Evolutionary conservation across 805 yeast genomes (phyloP).

Genomic region (Candida lessepsii): DNA sequence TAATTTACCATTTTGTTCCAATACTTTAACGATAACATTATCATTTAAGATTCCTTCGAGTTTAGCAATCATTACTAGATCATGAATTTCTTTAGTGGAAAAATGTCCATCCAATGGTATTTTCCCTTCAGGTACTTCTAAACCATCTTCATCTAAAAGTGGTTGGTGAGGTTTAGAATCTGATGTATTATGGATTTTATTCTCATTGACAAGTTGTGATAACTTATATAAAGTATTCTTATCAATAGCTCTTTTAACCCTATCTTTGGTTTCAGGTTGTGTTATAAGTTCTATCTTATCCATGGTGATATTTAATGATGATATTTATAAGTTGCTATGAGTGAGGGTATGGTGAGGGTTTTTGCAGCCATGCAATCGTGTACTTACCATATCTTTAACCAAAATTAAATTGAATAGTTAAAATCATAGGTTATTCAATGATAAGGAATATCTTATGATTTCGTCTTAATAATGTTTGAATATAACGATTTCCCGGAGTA

Average conservation of each 20-base stretch:
- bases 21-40: slow-evolving; percentile 26
- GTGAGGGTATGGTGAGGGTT: neutral
- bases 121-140: slow-evolving; percentile 36
- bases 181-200: too few relatives aligned
- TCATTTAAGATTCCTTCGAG: slow-evolving; percentile 27
- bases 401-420: too few relatives aligned
- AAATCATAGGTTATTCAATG: too few relatives aligned
- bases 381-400: neutral
- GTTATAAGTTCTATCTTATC: slow-evolving; percentile 27
- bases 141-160: slow-evolving; percentile 32
- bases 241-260: slow-evolving; percentile 5
- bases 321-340: neutral
- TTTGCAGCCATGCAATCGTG: slow-evolving; percentile 2
- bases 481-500: too few relatives aligned
- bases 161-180: slow-evolving; percentile 3
- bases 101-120: slow-evolving; percentile 43
- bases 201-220: slow-evolving; percentile 23
- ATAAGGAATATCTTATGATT: too few relatives aligned
- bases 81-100: slow-evolving; percentile 31
- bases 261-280: slow-evolving; percentile 19
- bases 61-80: slow-evolving; percentile 31
- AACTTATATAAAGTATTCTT: slow-evolving; percentile 25
- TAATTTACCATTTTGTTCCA: slow-evolving; percentile 19
- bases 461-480: too few relatives aligned
- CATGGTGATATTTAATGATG: slow-evolving; percentile 2